Percentiles rank a stretch among this genome's conserved stretches.
These are phyloP conservation scores for Tylopilus cervinicoccineus DNA, from an alignment of 768 basidiomycete genomes.

Conservation along the genomic window DNA sequence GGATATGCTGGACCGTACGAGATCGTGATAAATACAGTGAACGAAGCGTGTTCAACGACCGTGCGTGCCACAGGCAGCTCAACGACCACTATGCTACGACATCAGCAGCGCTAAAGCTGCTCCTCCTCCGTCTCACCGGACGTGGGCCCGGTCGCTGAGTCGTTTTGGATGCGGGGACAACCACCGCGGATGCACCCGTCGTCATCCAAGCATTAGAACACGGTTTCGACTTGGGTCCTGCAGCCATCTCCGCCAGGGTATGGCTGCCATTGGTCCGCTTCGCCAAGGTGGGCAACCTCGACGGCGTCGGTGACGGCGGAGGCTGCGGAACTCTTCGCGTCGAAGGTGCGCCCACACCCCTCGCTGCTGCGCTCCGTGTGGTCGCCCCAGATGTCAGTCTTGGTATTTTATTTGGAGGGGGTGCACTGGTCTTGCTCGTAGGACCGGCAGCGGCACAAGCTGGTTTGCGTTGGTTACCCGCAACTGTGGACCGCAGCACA, in stretches of 20 bases:
- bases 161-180: conserved; percentile 65
- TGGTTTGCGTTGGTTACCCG: conserved; percentile 51
- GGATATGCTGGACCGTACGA: conserved; percentile 22
- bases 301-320: conserved; percentile 67
- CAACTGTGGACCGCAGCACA: conserved; percentile 66
- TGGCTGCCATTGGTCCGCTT: conserved; percentile 46
- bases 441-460: conserved; percentile 36
- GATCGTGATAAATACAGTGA: conserved; percentile 32
- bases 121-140: conserved; percentile 69
- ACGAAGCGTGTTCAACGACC: conserved; percentile 8
- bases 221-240: conserved; percentile 33
- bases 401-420: conserved; percentile 66
- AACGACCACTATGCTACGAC: conserved; percentile 58
- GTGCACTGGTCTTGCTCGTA: conserved; percentile 39
- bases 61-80: conserved; percentile 1
- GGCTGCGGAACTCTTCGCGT: conserved; percentile 38
- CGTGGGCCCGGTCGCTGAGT: conserved; percentile 70
- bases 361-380: conserved; percentile 44
- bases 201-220: conserved; percentile 72
- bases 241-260: conserved; percentile 50
- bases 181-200: conserved; percentile 61
- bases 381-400: conserved; percentile 52
- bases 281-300: conserved; percentile 71
- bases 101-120: conserved; percentile 86
- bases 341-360: conserved; percentile 28